These are phyloP conservation scores for Microsporum ferrugineum DNA, from an alignment of 2,329 filamentous ascomycete species.

Conservation along the genomic window DNA sequence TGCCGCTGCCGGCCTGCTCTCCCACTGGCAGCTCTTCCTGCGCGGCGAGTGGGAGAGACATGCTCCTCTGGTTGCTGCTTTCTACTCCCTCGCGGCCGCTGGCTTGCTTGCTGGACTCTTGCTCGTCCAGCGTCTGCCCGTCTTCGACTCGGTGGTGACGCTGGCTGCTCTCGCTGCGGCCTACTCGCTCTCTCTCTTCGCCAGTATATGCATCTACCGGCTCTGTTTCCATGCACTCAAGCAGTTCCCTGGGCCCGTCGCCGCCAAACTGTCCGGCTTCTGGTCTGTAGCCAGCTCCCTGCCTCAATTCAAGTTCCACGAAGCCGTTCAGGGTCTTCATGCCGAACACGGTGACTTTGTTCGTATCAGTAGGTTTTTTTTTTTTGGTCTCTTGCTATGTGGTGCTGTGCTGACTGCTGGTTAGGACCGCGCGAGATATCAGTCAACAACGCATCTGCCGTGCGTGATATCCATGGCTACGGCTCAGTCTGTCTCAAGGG, in stretches of 20 bases:
- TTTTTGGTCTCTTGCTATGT: neutral
- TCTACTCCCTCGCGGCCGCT: neutral
- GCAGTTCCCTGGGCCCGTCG: conserved; percentile 19
- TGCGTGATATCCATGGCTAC: conserved; percentile 13
- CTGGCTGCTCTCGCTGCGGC: neutral
- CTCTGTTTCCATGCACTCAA: conserved; percentile 19
- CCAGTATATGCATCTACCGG: conserved; percentile 21
- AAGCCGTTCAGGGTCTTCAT: conserved; percentile 16
- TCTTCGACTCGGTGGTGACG: neutral
- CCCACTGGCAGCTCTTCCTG: conserved; percentile 3
- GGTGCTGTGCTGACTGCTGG: neutral
- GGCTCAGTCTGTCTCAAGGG: conserved; percentile 17
- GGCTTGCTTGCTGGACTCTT: neutral
- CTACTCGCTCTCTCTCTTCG: conserved; percentile 1
- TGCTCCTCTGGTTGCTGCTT: neutral
- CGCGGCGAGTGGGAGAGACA: conserved; percentile 7
- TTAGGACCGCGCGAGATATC: conserved; percentile 17
- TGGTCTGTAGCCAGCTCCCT: conserved; percentile 13
- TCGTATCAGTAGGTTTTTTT: conserved; percentile 16
- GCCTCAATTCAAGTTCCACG: conserved; percentile 13
- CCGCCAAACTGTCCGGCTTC: conserved; percentile 17
- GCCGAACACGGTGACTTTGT: conserved; percentile 22
- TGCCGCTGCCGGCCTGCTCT: conserved; percentile 3
- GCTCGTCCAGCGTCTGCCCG: neutral
- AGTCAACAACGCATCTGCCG: conserved; percentile 13